Evolutionary conservation across 2,329 filamentous ascomycete species (phyloP).

Genomic region (Hypomyces perniciosus): DNA sequence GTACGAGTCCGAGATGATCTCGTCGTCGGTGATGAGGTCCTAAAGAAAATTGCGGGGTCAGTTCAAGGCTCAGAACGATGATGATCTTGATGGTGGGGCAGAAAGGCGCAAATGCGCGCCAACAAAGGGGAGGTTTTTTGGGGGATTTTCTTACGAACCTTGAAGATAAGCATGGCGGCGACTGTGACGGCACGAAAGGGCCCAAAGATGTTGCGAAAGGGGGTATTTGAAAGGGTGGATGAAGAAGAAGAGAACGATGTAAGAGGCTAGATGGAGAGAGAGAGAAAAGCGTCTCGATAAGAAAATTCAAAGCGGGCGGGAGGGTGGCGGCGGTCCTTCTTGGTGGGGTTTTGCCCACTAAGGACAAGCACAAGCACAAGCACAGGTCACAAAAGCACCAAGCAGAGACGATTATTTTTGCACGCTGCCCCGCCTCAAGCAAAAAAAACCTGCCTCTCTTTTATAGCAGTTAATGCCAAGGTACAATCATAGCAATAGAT

Average conservation of each 20-base stretch:
- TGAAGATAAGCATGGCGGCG: constrained; percentile 69
- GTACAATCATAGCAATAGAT: too few relatives aligned
- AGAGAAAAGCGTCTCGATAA: neutral
- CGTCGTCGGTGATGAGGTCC: constrained; percentile 86
- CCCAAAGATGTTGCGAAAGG: constrained; percentile 17
- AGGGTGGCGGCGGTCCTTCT: neutral
- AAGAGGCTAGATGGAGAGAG: neutral
- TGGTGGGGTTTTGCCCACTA: neutral
- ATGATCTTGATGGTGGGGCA: constrained; percentile 5
- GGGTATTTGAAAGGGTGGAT: constrained; percentile 15
- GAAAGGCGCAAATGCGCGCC: neutral
- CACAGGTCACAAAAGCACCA: neutral
- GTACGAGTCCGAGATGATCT: constrained; percentile 96
- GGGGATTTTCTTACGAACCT: constrained; percentile 38
- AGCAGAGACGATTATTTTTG: constrained; percentile 6
- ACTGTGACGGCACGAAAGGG: too few relatives aligned
- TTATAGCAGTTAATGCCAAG: too few relatives aligned
- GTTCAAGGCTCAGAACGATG: neutral
- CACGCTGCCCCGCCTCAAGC: constrained; percentile 4
- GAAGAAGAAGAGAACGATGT: constrained; percentile 11
- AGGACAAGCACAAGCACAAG: neutral
- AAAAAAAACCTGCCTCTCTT: neutral
- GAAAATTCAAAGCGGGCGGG: constrained; percentile 11
- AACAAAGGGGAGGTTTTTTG: neutral
- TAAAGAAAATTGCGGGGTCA: constrained; percentile 37